These are phyloP conservation scores for Plasmodium gaboni DNA, from an alignment of 169 alveolate genomes.

Conservation along the genomic window DNA sequence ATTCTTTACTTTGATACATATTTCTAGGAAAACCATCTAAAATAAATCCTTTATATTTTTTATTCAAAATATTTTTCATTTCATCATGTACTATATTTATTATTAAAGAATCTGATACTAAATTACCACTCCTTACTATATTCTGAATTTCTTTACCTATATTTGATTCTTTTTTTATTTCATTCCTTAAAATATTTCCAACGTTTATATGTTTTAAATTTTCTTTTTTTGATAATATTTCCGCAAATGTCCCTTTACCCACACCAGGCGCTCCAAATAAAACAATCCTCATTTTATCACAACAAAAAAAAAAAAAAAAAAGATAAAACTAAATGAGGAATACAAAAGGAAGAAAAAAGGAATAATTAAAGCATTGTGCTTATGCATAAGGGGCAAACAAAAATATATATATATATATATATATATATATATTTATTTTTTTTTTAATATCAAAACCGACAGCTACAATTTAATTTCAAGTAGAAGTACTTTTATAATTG, in stretches of 20 bases:
- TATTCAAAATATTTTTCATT: conserved; percentile 13
- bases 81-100: conserved; percentile 43
- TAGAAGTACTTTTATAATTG: too few relatives aligned
- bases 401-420: too few relatives aligned
- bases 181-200: conserved; percentile 55
- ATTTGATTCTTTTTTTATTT: conserved; percentile 39
- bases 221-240: conserved; percentile 58
- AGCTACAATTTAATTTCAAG: too few relatives aligned
- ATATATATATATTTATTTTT: too few relatives aligned
- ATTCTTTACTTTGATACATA: conserved; percentile 35
- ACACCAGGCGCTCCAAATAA: conserved; percentile 71
- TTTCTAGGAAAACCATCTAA: conserved; percentile 70
- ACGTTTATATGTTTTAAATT: conserved; percentile 52
- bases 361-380: too few relatives aligned
- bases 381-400: too few relatives aligned
- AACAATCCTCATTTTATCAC: conserved; percentile 22
- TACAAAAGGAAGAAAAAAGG: too few relatives aligned
- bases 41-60: conserved; percentile 47
- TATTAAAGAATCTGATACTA: conserved; percentile 24
- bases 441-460: too few relatives aligned
- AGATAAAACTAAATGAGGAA: not conserved
- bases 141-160: conserved; percentile 37
- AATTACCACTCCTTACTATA: conserved; percentile 52
- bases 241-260: conserved; percentile 72
- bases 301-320: not conserved